Conservation (phyloP, 768 basidiomycete species). For the Candolleomyces aberdarensis region DNA sequence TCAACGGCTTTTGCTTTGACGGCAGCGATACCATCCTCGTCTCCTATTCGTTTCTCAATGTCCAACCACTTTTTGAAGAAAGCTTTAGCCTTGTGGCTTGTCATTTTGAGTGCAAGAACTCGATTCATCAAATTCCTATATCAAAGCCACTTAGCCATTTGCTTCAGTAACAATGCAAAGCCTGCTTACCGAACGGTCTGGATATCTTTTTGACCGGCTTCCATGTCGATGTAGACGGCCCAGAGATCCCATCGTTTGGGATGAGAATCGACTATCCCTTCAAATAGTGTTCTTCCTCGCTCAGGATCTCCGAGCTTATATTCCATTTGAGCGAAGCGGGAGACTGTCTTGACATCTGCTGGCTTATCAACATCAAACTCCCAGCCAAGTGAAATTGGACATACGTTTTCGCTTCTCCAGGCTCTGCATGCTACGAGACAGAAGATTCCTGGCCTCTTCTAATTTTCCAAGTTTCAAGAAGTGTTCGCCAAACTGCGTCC, state of each 20-base stretch:
- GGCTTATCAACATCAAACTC: neutral
- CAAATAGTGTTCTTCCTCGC: conserved; percentile 92
- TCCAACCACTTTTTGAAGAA: conserved; percentile 99
- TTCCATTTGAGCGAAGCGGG: conserved; percentile 92
- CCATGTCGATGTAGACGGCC: conserved; percentile 97
- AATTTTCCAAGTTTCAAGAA: conserved; percentile 69
- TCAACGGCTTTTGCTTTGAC: conserved; percentile 91
- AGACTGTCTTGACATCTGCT: conserved; percentile 91
- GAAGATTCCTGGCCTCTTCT: conserved; percentile 80
- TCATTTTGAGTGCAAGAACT: conserved; percentile 81
- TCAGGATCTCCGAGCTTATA: conserved; percentile 94
- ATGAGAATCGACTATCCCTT: conserved; percentile 94
- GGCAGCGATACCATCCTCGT: conserved; percentile 72
- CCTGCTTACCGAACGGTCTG: conserved; percentile 64
- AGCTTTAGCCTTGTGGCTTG: conserved; percentile 93
- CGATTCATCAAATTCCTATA: conserved; percentile 86
- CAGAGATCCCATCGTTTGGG: conserved; percentile 94
- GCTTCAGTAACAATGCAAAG: conserved; percentile 1
- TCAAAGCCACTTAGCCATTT: neutral
- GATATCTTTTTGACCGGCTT: conserved; percentile 76
- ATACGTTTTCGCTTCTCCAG: conserved; percentile 92
- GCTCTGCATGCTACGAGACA: conserved; percentile 86
- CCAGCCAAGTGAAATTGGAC: conserved; percentile 25
- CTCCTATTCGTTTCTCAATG: conserved; percentile 81
- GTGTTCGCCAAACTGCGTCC: conserved; percentile 86